Conservation (phyloP, 2,329 filamentous ascomycete genomes). For the Myriosclerotinia duriaeana region DNA sequence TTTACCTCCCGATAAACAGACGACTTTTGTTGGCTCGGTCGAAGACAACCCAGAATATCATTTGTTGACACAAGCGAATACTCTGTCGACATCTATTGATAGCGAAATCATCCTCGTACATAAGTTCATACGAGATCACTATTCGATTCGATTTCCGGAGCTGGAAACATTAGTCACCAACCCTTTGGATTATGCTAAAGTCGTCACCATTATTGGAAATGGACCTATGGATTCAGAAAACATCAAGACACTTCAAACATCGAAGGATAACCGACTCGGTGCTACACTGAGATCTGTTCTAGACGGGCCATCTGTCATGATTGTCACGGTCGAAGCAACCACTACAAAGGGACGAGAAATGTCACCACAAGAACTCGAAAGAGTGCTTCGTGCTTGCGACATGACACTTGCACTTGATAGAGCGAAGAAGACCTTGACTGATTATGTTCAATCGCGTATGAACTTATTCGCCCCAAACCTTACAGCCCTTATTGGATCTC, state of each 20-base stretch:
- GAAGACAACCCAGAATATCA: constrained; percentile 92
- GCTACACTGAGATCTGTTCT: constrained; percentile 76
- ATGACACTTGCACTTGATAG: constrained; percentile 86
- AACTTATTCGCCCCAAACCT: constrained; percentile 93
- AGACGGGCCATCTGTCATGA: constrained; percentile 89
- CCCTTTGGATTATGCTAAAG: constrained; percentile 91
- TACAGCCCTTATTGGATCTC: constrained; percentile 83
- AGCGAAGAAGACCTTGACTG: constrained; percentile 81
- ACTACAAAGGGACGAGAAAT: constrained; percentile 81
- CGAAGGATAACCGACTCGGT: constrained; percentile 74
- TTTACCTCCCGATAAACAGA: constrained; percentile 62
- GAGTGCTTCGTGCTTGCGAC: constrained; percentile 75
- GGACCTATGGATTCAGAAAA: constrained; percentile 78
- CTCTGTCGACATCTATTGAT: constrained; percentile 86
- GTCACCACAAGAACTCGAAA: constrained; percentile 69
- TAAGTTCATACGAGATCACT: constrained; percentile 95
- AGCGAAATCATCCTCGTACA: constrained; percentile 90
- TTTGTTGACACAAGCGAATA: constrained; percentile 83
- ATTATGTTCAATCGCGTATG: constrained; percentile 97
- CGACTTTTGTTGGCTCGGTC: constrained; percentile 72
- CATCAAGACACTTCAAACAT: constrained; percentile 76
- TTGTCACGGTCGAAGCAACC: constrained; percentile 91
- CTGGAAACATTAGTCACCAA: constrained; percentile 87
- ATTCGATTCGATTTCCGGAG: constrained; percentile 90
- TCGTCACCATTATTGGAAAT: constrained; percentile 89